Conservation (phyloP, 441 rosid genomes). For the Cnidoscolus chayamansa region DNA sequence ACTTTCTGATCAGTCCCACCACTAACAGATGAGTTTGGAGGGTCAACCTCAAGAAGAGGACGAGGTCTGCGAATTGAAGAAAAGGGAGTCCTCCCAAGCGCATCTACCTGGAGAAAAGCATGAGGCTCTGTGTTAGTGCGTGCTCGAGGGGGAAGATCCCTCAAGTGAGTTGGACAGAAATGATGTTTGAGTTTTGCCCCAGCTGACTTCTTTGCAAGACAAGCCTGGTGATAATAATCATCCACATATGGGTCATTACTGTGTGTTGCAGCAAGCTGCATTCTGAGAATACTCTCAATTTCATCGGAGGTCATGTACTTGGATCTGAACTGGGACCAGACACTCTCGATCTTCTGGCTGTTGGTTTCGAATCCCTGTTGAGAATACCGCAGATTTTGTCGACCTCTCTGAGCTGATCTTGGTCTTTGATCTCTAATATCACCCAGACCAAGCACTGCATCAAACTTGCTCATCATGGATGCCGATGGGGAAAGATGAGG, state of each 20-base stretch:
- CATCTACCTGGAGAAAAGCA: conserved; percentile 91
- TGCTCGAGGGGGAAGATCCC: conserved; percentile 74
- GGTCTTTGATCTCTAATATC: conserved; percentile 68
- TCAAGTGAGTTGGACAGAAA: conserved; percentile 74
- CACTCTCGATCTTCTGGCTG: conserved; percentile 40
- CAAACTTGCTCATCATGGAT: conserved; percentile 50
- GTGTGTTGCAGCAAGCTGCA: conserved; percentile 87
- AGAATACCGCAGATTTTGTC: conserved; percentile 55
- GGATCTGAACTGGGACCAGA: conserved; percentile 74
- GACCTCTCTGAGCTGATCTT: conserved; percentile 55
- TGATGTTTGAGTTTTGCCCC: conserved; percentile 77
- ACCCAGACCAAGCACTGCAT: conserved; percentile 54
- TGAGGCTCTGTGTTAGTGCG: conserved; percentile 72
- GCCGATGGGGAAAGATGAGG: conserved; percentile 70
- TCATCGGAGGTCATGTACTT: conserved; percentile 75
- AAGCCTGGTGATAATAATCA: conserved; percentile 88
- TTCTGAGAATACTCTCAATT: conserved; percentile 72
- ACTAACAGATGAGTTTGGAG: conserved; percentile 50
- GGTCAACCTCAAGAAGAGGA: conserved; percentile 87
- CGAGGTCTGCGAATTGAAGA: conserved; percentile 95
- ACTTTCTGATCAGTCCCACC: conserved; percentile 49
- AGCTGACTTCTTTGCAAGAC: conserved; percentile 67
- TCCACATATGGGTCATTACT: conserved; percentile 92
- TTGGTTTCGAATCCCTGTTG: conserved; percentile 53
- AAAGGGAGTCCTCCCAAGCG: conserved; percentile 86